Evolutionary conservation across 1,139 yeast genomes (phyloP).

Genomic region (Pichia cactophila): DNA sequence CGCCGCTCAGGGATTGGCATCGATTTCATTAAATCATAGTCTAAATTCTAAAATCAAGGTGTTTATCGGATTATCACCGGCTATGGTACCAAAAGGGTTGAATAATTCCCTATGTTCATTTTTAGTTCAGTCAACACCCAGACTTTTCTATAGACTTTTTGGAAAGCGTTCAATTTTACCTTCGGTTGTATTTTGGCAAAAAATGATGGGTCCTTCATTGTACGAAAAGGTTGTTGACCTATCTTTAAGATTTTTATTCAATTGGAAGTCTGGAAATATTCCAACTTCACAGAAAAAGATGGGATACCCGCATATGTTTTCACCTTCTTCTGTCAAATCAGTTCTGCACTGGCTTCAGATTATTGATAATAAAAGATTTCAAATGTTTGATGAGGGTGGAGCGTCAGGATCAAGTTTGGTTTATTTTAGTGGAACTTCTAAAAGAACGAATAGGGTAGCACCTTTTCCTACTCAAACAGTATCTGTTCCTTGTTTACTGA

Average conservation of each 20-base stretch:
- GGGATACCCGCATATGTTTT: slow-evolving; percentile 43
- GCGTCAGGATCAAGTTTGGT: slow-evolving; percentile 29
- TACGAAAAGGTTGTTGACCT: slow-evolving; percentile 35
- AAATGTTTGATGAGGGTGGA: slow-evolving; percentile 43
- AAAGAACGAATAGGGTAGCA: slow-evolving; percentile 45
- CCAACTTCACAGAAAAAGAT: slow-evolving; percentile 31
- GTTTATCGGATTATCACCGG: slow-evolving; percentile 41
- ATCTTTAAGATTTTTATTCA: slow-evolving; percentile 34
- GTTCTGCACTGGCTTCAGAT: slow-evolving; percentile 45
- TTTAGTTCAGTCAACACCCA: slow-evolving; percentile 33
- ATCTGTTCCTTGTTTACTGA: slow-evolving; percentile 35
- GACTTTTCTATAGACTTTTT: slow-evolving; percentile 33
- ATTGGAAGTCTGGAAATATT: slow-evolving; percentile 37
- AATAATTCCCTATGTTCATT: slow-evolving; percentile 34
- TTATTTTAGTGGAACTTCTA: slow-evolving; percentile 20
- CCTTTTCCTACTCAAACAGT: slow-evolving; percentile 44
- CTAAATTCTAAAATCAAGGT: slow-evolving; percentile 31
- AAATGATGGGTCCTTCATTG: slow-evolving; percentile 31
- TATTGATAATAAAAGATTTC: slow-evolving; percentile 35
- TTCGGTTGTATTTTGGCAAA: slow-evolving; percentile 41
- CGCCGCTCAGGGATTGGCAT: slow-evolving; percentile 39
- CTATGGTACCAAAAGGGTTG: slow-evolving; percentile 37
- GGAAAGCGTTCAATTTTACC: slow-evolving; percentile 40
- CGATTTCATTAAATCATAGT: slow-evolving; percentile 34
- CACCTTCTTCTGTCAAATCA: slow-evolving; percentile 40